Evolutionary conservation across 179 eudicot genomes (phyloP).

Genomic region (Silene coronaria): DNA sequence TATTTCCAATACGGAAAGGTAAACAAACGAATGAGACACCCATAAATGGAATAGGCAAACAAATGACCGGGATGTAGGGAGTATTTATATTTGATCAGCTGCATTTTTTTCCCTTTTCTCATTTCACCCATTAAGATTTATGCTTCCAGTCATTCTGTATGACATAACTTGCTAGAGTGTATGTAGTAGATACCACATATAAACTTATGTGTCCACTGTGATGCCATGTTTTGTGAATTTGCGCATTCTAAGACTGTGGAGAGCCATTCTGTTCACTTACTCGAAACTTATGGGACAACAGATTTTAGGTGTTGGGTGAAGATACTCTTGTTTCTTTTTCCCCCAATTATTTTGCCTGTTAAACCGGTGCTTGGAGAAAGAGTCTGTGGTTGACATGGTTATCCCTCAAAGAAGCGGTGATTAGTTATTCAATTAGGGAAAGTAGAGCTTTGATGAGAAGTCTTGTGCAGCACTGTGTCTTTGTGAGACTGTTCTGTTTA

Average conservation of each 20-base stretch:
- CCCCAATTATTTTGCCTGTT: not conserved
- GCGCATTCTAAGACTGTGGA: not conserved
- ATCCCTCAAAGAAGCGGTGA: not conserved
- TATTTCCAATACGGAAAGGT: too few relatives aligned
- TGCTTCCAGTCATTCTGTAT: not conserved
- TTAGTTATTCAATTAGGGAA: not conserved
- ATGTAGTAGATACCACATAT: too few relatives aligned
- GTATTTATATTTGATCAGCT: too few relatives aligned
- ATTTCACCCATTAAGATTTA: not conserved
- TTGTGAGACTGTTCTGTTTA: too few relatives aligned
- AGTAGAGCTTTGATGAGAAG: not conserved
- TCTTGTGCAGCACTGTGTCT: not conserved
- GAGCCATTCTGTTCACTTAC: too few relatives aligned
- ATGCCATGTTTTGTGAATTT: too few relatives aligned
- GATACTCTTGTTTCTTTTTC: not conserved
- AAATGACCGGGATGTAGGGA: too few relatives aligned
- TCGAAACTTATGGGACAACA: not conserved
- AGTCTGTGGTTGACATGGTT: not conserved
- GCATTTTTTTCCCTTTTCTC: too few relatives aligned
- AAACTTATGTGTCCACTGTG: not conserved
- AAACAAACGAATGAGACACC: too few relatives aligned
- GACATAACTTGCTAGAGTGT: too few relatives aligned
- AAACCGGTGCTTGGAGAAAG: not conserved
- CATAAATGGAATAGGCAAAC: too few relatives aligned
- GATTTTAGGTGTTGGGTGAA: not conserved